Evolutionary conservation across 306 rosid genomes (phyloP), one percentile per base, ranked within the genome.

Genomic region (Mimosa pudica): DNA sequence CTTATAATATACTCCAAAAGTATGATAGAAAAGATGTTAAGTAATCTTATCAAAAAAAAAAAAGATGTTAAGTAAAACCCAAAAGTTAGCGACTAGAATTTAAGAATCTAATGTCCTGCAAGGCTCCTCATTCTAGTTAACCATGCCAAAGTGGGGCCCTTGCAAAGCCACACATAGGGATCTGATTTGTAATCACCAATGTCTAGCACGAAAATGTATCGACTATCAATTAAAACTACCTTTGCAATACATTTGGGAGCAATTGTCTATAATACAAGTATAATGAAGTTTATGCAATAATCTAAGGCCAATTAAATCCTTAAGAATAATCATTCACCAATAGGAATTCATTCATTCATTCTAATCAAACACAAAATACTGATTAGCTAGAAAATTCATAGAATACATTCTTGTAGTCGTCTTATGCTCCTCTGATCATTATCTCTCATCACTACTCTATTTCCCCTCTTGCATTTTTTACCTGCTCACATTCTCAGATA

Each of bases 371-470:
- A 62, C 65, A 79, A 72, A 48, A 14, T 68, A 79, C 71, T 70
- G 61, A 75, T 78, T 71, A 77, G 74, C 76, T 71, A 77, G 74
- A 55, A 60, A 20, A 82, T 33, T 58, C 69, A 70, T 73, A 79
- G 63, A 55, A 74, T 77, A 51, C 70, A 77, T 55, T 80, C 80
- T 46, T 35, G 32, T 61, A 52, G 66, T 58, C 63, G 60, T 79
- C 71, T 47, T 33, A 7, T 70, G 62, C 66, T 35, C 47, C 49
- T 49, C 61, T 83, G 45, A 67, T 33, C 63, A 66, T 9, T 58
- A 46, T 78, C 75, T 79, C n/a, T n/a, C 75, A 49, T 55, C 70
- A 72, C 38, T 66, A 32, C 68, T 32, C 60, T 32, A 74, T 32
- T 54, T 58, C 10, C 35, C 64, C 72, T 20, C 14, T 18, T 41